A percentile compares a stretch with the other conserved stretches of the same genome.
Evolutionary conservation across 2,329 filamentous ascomycete species (phyloP).

Genomic region (Trichoderma sp.): DNA sequence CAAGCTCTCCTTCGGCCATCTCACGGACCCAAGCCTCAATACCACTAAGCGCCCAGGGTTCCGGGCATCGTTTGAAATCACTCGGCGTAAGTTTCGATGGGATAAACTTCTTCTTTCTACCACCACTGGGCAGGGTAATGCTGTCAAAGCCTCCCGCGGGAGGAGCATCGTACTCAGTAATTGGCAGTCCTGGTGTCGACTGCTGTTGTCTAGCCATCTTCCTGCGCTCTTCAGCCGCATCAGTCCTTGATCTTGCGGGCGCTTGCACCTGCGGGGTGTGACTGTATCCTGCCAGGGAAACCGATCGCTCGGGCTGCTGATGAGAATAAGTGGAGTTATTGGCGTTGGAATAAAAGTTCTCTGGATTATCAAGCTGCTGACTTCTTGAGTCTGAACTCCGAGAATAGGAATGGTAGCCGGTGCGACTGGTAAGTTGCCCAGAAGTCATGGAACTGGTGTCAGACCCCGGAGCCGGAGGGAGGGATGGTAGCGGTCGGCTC

Average conservation of each 20-base stretch:
- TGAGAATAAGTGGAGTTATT: conserved; percentile 34
- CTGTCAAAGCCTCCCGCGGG: conserved; percentile 69
- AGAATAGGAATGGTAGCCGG: conserved; percentile 50
- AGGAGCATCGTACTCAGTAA: conserved; percentile 58
- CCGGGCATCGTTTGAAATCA: conserved; percentile 80
- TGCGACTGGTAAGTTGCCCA: conserved; percentile 41
- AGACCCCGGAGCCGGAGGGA: conserved; percentile 59
- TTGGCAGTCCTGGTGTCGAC: conserved; percentile 35
- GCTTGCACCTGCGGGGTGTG: conserved; percentile 75
- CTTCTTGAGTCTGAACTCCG: conserved; percentile 45
- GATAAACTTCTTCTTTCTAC: conserved; percentile 78
- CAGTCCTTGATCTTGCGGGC: conserved; percentile 89
- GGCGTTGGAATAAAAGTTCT: conserved; percentile 46
- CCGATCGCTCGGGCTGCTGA: conserved; percentile 64
- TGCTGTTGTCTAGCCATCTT: conserved; percentile 53
- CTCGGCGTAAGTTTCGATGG: conserved; percentile 75
- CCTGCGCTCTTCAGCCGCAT: conserved; percentile 72
- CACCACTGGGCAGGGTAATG: conserved; percentile 76
- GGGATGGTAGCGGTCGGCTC: conserved; percentile 60
- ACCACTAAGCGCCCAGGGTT: conserved; percentile 92
- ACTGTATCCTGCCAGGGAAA: conserved; percentile 78
- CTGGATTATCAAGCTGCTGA: conserved; percentile 42
- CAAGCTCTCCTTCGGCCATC: conserved; percentile 86
- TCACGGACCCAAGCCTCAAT: conserved; percentile 82
- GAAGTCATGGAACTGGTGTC: conserved; percentile 57